Conservation (phyloP, 345 rosid genomes). For the Cardamine occulta region DNA sequence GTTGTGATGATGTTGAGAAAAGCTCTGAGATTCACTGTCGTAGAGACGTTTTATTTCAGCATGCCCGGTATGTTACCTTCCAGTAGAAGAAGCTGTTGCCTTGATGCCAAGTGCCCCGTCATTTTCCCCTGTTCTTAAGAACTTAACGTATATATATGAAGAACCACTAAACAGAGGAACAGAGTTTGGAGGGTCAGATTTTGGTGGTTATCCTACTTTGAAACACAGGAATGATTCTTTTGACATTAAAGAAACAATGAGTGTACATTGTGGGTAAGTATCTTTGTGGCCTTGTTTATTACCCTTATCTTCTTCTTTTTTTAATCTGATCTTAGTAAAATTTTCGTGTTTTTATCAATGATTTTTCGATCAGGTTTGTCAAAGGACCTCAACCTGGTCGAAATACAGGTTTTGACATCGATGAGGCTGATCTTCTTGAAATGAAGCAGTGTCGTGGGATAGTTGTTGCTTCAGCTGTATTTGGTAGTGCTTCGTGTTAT, state of each 20-base stretch:
- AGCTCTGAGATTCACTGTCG: slow-evolving; percentile 8
- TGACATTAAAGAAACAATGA: slow-evolving; percentile 83
- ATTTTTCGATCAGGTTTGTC: slow-evolving; percentile 62
- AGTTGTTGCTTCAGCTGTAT: slow-evolving; percentile 96
- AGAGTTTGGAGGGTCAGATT: slow-evolving; percentile 96
- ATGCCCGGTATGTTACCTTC: slow-evolving; percentile 98
- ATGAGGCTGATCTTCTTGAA: slow-evolving; percentile 75
- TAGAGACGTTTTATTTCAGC: slow-evolving; percentile 55
- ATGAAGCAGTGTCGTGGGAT: slow-evolving; percentile 91
- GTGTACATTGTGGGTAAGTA: slow-evolving; percentile 88
- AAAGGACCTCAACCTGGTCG: slow-evolving; percentile 84
- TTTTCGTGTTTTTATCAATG: neutral
- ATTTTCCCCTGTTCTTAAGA: slow-evolving; percentile 75
- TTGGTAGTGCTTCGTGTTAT: slow-evolving; percentile 59
- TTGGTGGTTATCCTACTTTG: slow-evolving; percentile 95
- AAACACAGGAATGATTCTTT: slow-evolving; percentile 81
- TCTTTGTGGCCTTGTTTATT: slow-evolving; percentile 7
- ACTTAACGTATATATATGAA: slow-evolving; percentile 74
- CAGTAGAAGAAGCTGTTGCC: slow-evolving; percentile 88
- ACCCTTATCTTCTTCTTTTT: neutral
- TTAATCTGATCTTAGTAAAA: neutral
- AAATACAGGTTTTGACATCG: slow-evolving; percentile 86
- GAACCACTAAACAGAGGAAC: slow-evolving; percentile 59
- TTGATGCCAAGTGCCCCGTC: slow-evolving; percentile 87
- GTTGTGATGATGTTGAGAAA: slow-evolving; percentile 21